Evolutionary conservation across 441 rosid species (phyloP).

Genomic region (Daphne laureola): DNA sequence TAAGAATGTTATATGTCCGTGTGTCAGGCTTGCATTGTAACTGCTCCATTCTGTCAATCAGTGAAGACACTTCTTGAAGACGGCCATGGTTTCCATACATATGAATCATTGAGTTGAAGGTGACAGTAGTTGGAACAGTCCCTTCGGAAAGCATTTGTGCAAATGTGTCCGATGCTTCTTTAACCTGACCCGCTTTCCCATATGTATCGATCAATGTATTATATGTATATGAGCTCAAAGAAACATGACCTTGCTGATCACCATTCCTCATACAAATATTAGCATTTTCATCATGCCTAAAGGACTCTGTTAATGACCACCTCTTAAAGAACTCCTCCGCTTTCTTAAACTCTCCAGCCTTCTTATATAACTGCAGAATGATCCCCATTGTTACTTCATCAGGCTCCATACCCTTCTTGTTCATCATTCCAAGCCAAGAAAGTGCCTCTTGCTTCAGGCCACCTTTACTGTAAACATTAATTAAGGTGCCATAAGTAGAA

Average conservation of each 20-base stretch:
- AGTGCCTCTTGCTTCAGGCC: conserved; percentile 55
- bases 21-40: conserved; percentile 64
- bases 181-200: conserved; percentile 69
- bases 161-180: conserved; percentile 61
- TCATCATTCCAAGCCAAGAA: conserved; percentile 73
- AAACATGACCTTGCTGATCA: conserved; percentile 19
- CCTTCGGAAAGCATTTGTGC: conserved; percentile 58
- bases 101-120: conserved; percentile 86
- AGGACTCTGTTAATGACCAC: conserved; percentile 48
- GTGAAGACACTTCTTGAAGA: conserved; percentile 48
- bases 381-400: conserved; percentile 79
- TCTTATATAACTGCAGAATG: conserved; percentile 81
- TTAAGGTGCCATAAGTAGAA: conserved; percentile 77
- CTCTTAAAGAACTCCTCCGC: conserved; percentile 69
- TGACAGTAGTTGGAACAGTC: conserved; percentile 66
- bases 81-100: conserved; percentile 61
- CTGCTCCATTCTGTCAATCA: conserved; percentile 71
- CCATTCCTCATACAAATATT: conserved; percentile 10
- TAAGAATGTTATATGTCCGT: conserved; percentile 79
- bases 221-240: conserved; percentile 54
- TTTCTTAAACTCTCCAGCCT: conserved; percentile 58
- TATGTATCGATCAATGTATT: conserved; percentile 80
- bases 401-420: conserved; percentile 56
- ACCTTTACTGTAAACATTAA: conserved; percentile 80
- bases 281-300: conserved; percentile 18